Evolutionary conservation across 495 filamentous ascomycete genomes (phyloP).

Genomic region (Patellaria atrata): DNA sequence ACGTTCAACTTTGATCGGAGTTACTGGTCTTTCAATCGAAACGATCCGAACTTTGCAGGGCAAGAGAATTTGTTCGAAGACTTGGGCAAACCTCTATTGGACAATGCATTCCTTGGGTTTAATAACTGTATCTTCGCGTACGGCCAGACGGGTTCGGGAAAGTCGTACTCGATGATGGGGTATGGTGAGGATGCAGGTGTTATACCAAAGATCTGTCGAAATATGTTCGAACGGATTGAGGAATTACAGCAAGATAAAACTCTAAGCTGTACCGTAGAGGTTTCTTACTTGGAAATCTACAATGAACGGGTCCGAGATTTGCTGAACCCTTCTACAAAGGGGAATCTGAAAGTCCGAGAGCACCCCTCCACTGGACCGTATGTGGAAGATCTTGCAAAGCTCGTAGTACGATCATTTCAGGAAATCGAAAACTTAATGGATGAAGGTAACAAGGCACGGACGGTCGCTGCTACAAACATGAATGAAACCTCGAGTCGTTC

Average conservation of each 20-base stretch:
- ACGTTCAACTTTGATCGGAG: constrained; percentile 90
- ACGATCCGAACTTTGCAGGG: constrained; percentile 68
- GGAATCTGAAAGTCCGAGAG: constrained; percentile 91
- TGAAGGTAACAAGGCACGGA: constrained; percentile 96
- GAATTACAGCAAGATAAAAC: constrained; percentile 54
- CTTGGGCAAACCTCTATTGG: constrained; percentile 76
- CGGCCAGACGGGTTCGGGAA: constrained; percentile 95
- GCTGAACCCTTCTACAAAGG: constrained; percentile 89
- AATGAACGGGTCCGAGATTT: constrained; percentile 96
- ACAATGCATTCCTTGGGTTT: constrained; percentile 97
- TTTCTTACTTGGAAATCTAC: constrained; percentile 98
- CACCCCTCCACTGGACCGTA: constrained; percentile 96
- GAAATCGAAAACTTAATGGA: constrained; percentile 98
- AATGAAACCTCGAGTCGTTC: constrained; percentile 98
- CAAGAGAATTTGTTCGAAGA: constrained; percentile 82
- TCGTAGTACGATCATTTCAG: constrained; percentile 90
- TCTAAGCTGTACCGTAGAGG: constrained; percentile 82
- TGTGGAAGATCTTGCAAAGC: constrained; percentile 91
- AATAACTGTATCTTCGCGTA: constrained; percentile 99
- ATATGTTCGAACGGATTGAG: constrained; percentile 85
- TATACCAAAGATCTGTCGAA: constrained; percentile 93
- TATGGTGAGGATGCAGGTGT: constrained; percentile 94
- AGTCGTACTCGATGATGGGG: constrained; percentile 99
- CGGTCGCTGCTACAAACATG: constrained; percentile 98
- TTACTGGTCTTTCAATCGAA: constrained; percentile 93